Evolutionary conservation across 345 rosid genomes (phyloP).

Genomic region (Salix brachista): DNA sequence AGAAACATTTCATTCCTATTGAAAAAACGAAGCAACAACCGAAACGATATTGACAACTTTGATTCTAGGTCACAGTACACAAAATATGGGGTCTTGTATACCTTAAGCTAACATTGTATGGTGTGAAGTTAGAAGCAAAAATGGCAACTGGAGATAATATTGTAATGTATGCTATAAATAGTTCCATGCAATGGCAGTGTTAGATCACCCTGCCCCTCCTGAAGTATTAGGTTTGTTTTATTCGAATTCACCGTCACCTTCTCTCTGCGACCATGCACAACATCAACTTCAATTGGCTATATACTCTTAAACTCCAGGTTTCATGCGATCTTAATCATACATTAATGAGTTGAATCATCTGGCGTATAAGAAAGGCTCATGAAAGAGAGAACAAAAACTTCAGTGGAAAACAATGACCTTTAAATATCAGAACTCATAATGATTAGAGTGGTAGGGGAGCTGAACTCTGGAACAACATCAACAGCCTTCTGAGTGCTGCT

Average conservation of each 20-base stretch:
- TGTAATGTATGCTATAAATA: constrained; percentile 27
- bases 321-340: not conserved
- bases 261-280: constrained; percentile 46
- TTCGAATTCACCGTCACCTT: constrained; percentile 56
- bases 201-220: constrained; percentile 71
- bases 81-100: constrained; percentile 10
- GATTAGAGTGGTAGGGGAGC: constrained; percentile 43
- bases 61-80: too few relatives aligned
- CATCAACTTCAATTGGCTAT: not conserved
- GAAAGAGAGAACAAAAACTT: not conserved
- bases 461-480: constrained; percentile 58
- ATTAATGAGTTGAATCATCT: too few relatives aligned
- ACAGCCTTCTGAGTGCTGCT: constrained; percentile 68
- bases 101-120: constrained; percentile 55
- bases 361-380: not conserved
- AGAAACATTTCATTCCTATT: too few relatives aligned
- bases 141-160: constrained; percentile 46
- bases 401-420: constrained; percentile 41
- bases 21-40: too few relatives aligned
- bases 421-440: constrained; percentile 62
- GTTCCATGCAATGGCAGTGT: constrained; percentile 75
- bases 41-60: too few relatives aligned
- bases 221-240: constrained; percentile 66
- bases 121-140: constrained; percentile 29
- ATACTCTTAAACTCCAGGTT: not conserved